These are phyloP conservation scores for Somion occarium DNA, from an alignment of 1,284 basidiomycete genomes.

Conservation along the genomic window DNA sequence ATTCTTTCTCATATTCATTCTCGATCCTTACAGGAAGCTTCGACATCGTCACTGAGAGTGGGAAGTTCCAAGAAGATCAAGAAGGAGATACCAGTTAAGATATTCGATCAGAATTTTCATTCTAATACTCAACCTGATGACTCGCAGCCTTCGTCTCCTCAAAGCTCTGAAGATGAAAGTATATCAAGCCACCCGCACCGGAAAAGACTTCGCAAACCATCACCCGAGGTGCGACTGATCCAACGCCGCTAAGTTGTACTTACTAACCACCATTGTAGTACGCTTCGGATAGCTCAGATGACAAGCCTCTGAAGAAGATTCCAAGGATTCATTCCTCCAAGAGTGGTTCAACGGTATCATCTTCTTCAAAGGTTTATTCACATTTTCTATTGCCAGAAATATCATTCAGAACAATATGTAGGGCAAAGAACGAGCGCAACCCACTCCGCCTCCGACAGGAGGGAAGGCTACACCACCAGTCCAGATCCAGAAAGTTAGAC, in stretches of 20 bases:
- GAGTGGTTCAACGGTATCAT: not conserved
- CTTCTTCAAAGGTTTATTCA: not conserved
- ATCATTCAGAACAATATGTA: too few species aligned
- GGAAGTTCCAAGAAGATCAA: conserved; percentile 11
- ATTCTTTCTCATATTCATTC: too few species aligned
- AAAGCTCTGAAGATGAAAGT: not conserved
- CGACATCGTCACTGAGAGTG: conserved; percentile 14
- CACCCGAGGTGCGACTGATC: not conserved
- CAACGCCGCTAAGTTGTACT: not conserved
- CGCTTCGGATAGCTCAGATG: conserved; percentile 14
- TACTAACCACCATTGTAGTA: not conserved
- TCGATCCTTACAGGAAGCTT: not conserved
- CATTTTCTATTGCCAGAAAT: too few species aligned
- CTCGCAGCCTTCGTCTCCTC: not conserved
- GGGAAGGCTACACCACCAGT: too few species aligned
- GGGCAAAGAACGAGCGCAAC: not conserved
- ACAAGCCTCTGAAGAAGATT: conserved; percentile 10
- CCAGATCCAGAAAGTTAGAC: too few species aligned
- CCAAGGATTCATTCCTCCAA: not conserved
- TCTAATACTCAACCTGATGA: not conserved
- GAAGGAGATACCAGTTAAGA: not conserved
- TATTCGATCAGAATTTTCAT: not conserved
- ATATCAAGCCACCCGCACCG: not conserved
- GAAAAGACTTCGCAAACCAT: not conserved
- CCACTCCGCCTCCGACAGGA: not conserved